phyloP scores from a whole-genome alignment of 129 eudicot genomes.

The Arctium minus region DNA sequence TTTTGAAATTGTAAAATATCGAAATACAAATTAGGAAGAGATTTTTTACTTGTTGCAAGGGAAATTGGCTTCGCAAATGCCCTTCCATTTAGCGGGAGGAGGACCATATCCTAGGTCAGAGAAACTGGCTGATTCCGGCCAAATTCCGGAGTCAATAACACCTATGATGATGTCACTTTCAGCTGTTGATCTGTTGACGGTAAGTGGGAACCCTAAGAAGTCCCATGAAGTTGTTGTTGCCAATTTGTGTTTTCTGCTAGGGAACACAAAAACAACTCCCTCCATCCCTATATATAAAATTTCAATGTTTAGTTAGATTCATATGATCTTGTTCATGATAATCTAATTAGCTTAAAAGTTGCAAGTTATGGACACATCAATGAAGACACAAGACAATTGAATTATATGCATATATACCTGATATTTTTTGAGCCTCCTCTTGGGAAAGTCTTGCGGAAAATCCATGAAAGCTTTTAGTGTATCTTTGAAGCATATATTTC shows the following conservation, averaged over 20 bases:
- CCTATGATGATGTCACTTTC: conserved; percentile 27
- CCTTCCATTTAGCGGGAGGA: conserved; percentile 31
- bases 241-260: conserved; percentile 11
- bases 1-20: no score
- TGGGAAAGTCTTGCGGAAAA: no score
- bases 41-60: conserved; percentile 26
- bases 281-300: conserved; percentile 11
- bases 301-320: background rate
- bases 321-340: background rate
- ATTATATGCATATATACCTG: background rate
- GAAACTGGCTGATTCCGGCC: conserved; percentile 31
- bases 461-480: no score
- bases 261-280: conserved; percentile 28
- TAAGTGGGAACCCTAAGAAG: conserved; percentile 24
- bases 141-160: conserved; percentile 24
- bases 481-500: no score
- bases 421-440: background rate
- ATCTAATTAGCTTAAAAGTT: background rate
- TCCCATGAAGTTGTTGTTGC: conserved; percentile 35
- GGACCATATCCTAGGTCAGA: conserved; percentile 18
- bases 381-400: no score
- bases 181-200: background rate
- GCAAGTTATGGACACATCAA: no score
- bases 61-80: conserved; percentile 23
- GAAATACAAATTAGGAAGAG: background rate